Percentiles rank a stretch among this genome's conserved stretches.
Conservation (phyloP, 495 filamentous ascomycete genomes). For the Penicillium coprophilum region DNA sequence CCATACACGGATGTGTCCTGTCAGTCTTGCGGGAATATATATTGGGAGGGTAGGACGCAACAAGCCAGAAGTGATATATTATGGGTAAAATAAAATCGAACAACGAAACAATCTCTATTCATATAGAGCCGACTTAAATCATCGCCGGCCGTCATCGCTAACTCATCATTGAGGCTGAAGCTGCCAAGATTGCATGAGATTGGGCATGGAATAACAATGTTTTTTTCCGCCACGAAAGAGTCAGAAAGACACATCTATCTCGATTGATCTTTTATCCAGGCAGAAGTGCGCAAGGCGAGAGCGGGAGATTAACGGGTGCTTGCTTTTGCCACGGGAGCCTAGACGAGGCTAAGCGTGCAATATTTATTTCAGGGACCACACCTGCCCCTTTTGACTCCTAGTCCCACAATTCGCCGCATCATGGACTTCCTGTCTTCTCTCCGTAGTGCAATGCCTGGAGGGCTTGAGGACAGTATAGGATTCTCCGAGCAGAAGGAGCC, state of each 20-base stretch:
- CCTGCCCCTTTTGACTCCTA: not conserved
- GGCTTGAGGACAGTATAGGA: not conserved
- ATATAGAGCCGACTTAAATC: too few relatives aligned
- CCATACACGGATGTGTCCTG: too few relatives aligned
- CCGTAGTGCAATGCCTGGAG: not conserved
- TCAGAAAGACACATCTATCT: too few relatives aligned
- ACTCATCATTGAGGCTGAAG: too few relatives aligned
- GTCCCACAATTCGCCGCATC: not conserved
- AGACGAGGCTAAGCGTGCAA: not conserved
- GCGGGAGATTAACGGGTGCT: not conserved
- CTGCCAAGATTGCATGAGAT: too few relatives aligned
- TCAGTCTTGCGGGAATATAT: too few relatives aligned
- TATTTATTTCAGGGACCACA: not conserved
- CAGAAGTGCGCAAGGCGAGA: not conserved
- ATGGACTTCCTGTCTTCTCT: constrained; percentile 2
- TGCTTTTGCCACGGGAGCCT: not conserved
- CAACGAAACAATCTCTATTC: not conserved
- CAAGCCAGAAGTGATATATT: too few relatives aligned
- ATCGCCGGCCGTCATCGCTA: too few relatives aligned
- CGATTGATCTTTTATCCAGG: not conserved
- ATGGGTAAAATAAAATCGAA: too few relatives aligned
- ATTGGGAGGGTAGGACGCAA: too few relatives aligned
- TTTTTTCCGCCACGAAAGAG: too few relatives aligned
- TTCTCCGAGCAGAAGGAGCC: not conserved
- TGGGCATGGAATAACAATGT: too few relatives aligned